Evolutionary conservation across 148 eudicot species (phyloP).

Genomic region (Talinum fruticosum): DNA sequence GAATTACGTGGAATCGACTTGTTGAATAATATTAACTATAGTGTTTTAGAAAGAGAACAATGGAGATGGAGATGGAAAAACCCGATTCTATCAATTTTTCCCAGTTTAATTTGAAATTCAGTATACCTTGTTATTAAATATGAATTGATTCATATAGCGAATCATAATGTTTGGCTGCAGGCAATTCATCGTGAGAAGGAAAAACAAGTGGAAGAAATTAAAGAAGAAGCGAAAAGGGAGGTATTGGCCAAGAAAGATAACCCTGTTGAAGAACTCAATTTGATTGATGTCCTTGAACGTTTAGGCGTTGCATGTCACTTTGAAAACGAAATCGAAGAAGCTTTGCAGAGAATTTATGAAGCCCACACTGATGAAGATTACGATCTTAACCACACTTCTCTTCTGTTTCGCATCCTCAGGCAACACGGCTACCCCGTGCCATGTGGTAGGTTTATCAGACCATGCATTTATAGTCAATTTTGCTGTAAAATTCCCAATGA

Average conservation of each 20-base stretch:
- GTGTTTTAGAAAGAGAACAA: too few species aligned
- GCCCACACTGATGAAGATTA: conserved; percentile 1
- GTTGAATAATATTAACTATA: too few species aligned
- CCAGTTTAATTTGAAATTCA: too few species aligned
- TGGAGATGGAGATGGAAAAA: too few species aligned
- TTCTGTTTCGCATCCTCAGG: conserved; percentile 36
- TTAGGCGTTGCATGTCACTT: conserved; percentile 54
- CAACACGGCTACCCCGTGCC: conserved; percentile 29
- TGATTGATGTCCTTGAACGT: conserved; percentile 42
- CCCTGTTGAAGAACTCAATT: conserved; percentile 19
- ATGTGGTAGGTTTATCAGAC: too few species aligned
- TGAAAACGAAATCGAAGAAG: conserved; percentile 36
- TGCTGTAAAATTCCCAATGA: too few species aligned
- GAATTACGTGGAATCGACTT: too few species aligned
- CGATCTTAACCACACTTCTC: conserved; percentile 32
- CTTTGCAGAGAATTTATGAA: conserved; percentile 15
- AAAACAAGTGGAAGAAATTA: conserved; percentile 21
- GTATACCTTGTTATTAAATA: too few species aligned
- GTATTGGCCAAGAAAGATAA: conserved; percentile 14
- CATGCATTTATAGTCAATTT: too few species aligned
- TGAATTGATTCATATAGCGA: too few species aligned
- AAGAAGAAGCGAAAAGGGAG: conserved; percentile 30
- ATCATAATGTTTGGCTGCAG: background rate
- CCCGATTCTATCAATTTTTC: too few species aligned
- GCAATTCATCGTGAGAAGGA: conserved; percentile 8